Base-by-base conservation (phyloP, 2,329 filamentous ascomycete genomes). In the Trichophyton rubrum region DNA sequence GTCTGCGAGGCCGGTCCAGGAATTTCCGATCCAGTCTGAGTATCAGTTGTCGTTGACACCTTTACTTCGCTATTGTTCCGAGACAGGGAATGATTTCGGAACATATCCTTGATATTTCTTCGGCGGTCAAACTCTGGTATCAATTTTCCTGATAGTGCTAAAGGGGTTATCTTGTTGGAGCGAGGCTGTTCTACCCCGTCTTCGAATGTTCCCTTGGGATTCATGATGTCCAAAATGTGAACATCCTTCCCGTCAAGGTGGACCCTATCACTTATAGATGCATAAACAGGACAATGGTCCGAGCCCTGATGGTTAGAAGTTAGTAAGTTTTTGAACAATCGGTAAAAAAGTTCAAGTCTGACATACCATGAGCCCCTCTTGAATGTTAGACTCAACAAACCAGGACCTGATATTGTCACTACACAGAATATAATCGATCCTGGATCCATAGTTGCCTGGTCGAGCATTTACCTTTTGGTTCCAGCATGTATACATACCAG, bases 401-500 rank as follows among this genome's bases (percentile, higher is more conserved):
- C 91, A 96, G 58, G 82, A 76, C 67, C 85, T 88, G 78, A 96
- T 88, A 40, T 82, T 81, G 45, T 86, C 78, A 65, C 85, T 93
- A 70, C 90, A 95, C 2, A 97, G 80, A 17, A 99, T 82, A 73
- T 95, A 97, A 73, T 99, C 93, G 67, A 97, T 97, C 40, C 93
- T 84, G 60, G 89, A 87, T 4, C 93, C 93, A 72, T 87, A 95
- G 71, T 97, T 97, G 2, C 89, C 90, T 2, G 92, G 92, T n/a
- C 93, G 81, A n/a, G 89, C 89, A 72, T 97, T 97, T 69, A 90
- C 88, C 71, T 88, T 91, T 58, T 89, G 91, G 64, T 97, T 90
- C 92, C 92, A 97, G 72, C 92, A 96, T 0, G 93, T 97, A 72
- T 90, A 97, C 93, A 99, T 97, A 63, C 90, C 90, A 63, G 79